Evolutionary conservation across 192 early-diverging fungal genomes (phyloP).

Genomic region (Mortierella claussenii): DNA sequence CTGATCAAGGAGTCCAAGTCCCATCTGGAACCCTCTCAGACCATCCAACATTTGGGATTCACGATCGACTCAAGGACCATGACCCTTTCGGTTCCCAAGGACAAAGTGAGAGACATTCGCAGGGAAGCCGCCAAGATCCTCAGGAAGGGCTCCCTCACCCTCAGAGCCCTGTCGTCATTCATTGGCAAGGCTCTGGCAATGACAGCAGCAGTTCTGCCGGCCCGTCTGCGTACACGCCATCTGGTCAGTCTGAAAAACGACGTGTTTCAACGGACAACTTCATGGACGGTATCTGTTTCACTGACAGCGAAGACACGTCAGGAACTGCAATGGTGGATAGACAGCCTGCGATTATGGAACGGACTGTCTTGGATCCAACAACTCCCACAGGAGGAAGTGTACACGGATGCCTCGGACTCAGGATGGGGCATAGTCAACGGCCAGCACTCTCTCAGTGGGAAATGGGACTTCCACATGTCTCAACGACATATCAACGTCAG

Average conservation of each 20-base stretch:
- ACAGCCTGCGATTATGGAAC: slow-evolving; percentile 28
- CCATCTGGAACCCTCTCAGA: slow-evolving; percentile 21
- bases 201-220: slow-evolving; percentile 38
- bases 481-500: slow-evolving; percentile 33
- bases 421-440: neutral
- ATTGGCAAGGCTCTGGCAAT: slow-evolving; percentile 29
- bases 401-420: neutral
- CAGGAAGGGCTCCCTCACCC: neutral
- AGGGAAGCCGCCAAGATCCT: slow-evolving; percentile 20
- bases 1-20: slow-evolving; percentile 32
- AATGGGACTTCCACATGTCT: neutral
- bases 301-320: slow-evolving; percentile 1
- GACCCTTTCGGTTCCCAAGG: neutral
- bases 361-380: slow-evolving; percentile 11
- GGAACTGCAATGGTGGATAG: slow-evolving; percentile 26
- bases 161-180: slow-evolving; percentile 33
- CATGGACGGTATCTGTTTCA: slow-evolving; percentile 13
- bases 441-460: neutral
- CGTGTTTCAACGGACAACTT: neutral
- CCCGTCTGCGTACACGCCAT: slow-evolving; percentile 22
- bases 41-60: slow-evolving; percentile 26
- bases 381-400: neutral
- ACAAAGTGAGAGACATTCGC: slow-evolving; percentile 14
- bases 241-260: slow-evolving; percentile 40
- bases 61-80: slow-evolving; percentile 8